Conservation (phyloP, 192 early-diverging fungal species). For the Coemansia sp. region DNA sequence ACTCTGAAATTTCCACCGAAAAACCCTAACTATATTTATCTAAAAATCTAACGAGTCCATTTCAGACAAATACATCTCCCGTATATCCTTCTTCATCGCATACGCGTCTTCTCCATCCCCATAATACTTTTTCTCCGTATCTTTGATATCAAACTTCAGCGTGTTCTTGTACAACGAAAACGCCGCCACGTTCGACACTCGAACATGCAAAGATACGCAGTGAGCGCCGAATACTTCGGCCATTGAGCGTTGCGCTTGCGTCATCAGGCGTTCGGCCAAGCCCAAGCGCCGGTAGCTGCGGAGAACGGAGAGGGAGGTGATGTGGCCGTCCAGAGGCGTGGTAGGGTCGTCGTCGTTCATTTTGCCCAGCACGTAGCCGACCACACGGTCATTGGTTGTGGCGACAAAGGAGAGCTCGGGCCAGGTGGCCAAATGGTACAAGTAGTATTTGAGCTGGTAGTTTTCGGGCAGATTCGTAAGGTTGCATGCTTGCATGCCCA, state of each 20-base stretch:
- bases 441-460: conserved; percentile 99
- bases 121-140: conserved; percentile 95
- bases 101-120: conserved; percentile 96
- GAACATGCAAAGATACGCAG: conserved; percentile 91
- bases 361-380: conserved; percentile 98
- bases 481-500: conserved; percentile 97
- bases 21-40: not conserved
- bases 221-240: conserved; percentile 82
- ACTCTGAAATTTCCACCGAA: too few species aligned
- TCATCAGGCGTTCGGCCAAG: conserved; percentile 97
- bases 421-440: conserved; percentile 82
- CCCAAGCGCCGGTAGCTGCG: conserved; percentile 93
- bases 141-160: conserved; percentile 81
- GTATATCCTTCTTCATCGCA: conserved; percentile 60
- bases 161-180: conserved; percentile 90
- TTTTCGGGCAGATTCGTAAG: conserved; percentile 97
- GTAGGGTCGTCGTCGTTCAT: conserved; percentile 88
- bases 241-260: conserved; percentile 83
- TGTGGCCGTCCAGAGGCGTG: conserved; percentile 78
- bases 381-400: conserved; percentile 84
- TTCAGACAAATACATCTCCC: conserved; percentile 21
- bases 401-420: conserved; percentile 95
- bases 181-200: conserved; percentile 92
- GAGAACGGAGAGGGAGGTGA: conserved; percentile 96
- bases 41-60: conserved; percentile 45